Evolutionary conservation across 2,329 filamentous ascomycete genomes (phyloP).

Genomic region (Neonectria ditissima): DNA sequence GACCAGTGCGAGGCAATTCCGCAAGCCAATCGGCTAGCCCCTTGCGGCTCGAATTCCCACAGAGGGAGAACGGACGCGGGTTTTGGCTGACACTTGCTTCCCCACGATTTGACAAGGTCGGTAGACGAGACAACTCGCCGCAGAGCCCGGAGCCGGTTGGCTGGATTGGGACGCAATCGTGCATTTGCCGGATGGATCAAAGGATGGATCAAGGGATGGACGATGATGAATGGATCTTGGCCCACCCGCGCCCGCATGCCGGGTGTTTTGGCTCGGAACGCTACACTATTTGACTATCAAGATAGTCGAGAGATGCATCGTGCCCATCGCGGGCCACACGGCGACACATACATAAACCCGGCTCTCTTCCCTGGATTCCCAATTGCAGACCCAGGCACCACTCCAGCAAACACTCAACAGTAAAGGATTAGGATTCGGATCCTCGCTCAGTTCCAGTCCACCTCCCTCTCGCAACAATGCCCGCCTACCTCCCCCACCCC

Average conservation of each 20-base stretch:
- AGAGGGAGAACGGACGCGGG: conserved; percentile 22
- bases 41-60: conserved; percentile 28
- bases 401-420: conserved; percentile 8
- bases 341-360: conserved; percentile 19
- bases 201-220: background rate
- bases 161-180: conserved; percentile 13
- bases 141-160: conserved; percentile 11
- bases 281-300: conserved; percentile 6
- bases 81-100: background rate
- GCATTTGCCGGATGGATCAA: conserved; percentile 10
- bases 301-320: conserved; percentile 5
- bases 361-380: conserved; percentile 1
- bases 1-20: conserved; percentile 7
- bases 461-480: conserved; percentile 16
- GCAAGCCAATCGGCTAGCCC: conserved; percentile 8
- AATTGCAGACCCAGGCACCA: conserved; percentile 4
- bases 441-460: conserved; percentile 10
- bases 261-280: conserved; percentile 1
- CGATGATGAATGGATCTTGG: background rate
- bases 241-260: background rate
- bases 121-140: background rate
- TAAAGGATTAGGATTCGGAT: conserved; percentile 17
- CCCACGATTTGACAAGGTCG: conserved; percentile 12
- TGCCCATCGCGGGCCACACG: background rate
- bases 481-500: conserved; percentile 37